Evolutionary conservation across 176 grass and related monocot species (phyloP).

Genomic region (Melocanna baccifera): DNA sequence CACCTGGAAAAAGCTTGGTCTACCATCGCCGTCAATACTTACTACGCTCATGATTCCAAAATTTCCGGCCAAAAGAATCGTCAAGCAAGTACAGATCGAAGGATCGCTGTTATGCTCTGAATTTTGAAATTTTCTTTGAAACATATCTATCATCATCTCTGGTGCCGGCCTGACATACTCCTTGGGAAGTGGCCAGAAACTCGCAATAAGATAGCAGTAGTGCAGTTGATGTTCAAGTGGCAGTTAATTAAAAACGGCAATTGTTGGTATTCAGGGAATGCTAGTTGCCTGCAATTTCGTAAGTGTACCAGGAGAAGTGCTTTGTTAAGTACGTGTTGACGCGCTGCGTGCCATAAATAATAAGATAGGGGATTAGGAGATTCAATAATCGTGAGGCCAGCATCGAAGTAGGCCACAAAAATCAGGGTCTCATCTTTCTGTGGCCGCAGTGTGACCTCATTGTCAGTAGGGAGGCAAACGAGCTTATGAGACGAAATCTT

Average conservation of each 20-base stretch:
- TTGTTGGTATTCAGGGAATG: neutral
- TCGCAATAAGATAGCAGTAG: neutral
- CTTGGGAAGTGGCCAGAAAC: neutral
- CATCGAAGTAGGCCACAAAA: too few relatives aligned
- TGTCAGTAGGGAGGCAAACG: too few relatives aligned
- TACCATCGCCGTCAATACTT: neutral
- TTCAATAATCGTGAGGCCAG: too few relatives aligned
- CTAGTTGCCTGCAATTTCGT: conserved; percentile 10
- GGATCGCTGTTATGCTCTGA: neutral
- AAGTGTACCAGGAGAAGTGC: conserved; percentile 2
- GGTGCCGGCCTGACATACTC: conserved; percentile 1
- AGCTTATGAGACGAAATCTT: too few relatives aligned
- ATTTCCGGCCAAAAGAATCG: neutral
- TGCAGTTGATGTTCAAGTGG: neutral
- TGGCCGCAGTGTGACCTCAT: too few relatives aligned
- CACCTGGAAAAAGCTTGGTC: neutral
- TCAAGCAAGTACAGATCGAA: neutral
- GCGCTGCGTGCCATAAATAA: neutral
- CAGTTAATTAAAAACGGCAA: neutral
- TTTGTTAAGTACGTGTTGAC: conserved; percentile 4
- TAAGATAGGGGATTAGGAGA: neutral
- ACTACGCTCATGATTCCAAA: neutral
- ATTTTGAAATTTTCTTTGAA: neutral
- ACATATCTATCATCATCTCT: neutral
- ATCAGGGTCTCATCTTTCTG: too few relatives aligned